phyloP scores from a whole-genome alignment of 148 eudicot genomes.

The Rhododendron simsii region DNA sequence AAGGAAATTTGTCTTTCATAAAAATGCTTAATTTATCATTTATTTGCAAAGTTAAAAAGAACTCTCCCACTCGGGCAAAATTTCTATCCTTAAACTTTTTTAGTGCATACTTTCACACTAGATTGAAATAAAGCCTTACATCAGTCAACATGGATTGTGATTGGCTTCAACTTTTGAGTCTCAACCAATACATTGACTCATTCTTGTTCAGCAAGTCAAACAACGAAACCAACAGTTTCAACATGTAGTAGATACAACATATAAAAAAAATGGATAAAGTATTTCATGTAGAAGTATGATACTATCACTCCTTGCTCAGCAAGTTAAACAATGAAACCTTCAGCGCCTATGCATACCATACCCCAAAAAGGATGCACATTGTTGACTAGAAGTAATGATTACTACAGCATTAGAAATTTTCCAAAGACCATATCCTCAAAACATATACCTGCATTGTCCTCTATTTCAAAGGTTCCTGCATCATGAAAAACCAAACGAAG shows the following conservation, averaged over 20 bases:
- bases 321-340: background rate
- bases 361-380: background rate
- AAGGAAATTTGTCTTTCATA: background rate
- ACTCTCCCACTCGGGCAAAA: background rate
- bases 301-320: background rate
- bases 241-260: background rate
- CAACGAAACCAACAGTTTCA: background rate
- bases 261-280: background rate
- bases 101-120: background rate
- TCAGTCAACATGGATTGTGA: background rate
- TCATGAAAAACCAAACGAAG: conserved; percentile 98
- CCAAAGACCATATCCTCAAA: background rate
- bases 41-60: background rate
- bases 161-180: background rate
- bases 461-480: conserved; percentile 81
- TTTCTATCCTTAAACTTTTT: background rate
- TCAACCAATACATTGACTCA: background rate
- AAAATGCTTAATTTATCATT: background rate
- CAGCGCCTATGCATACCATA: background rate
- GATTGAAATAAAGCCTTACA: background rate
- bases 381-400: background rate
- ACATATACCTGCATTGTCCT: conserved; percentile 60
- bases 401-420: background rate
- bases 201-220: conserved; percentile 2
- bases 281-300: background rate